Evolutionary conservation across 176 grass and related monocot genomes (phyloP), one percentile per base, ranked within the genome.

Genomic region (Guadua angustifolia): DNA sequence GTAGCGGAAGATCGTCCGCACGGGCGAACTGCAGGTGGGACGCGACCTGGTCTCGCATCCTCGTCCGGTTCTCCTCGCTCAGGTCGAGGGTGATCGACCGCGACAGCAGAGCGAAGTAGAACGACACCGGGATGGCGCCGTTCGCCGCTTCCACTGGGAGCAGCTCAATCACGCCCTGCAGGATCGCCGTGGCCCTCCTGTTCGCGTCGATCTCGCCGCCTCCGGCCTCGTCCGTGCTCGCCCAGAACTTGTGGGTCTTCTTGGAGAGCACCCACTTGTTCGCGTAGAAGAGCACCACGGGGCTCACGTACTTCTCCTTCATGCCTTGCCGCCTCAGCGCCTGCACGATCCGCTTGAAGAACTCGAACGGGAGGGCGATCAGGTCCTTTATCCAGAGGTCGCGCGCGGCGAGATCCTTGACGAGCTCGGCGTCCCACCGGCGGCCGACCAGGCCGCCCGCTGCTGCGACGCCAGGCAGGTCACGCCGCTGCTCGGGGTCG

Each of bases 221-320:
- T 35, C 81, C 73, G 79, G 44, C 57, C 5, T 97, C 86, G 29
- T 85, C 87, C 62, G 80, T 89, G 86, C 52, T 81, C 33, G 92
- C 91, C 95, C 91, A 95, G 79, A 95, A 98, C 86, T 92, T 93
- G 85, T 88, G 93, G 18, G 95, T 98, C 79, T 98, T 98, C 89
- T 92, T 88, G 18, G 95, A 98, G 68, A 98, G 95, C 82, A 95
- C 90, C 95, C 95, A 98, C 87, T 98, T 98, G 88, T 98, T 98
- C 6, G 93, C 95, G 62, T 95, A 98, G 88, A 93, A 93, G 79
- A 98, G 76, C 69, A 98, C 73, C 7, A 98, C 66, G 77, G 93
- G 91, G 72, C 87, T 79, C 43, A 95, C 95, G 82, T 98, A 98
- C 89, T 95, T 98, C 87, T 98, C 95, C 88, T 90, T 91, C 95